A percentile compares a stretch with the other conserved stretches of the same genome.
Evolutionary conservation across 352 stramenopile genomes (phyloP).

Genomic region (Globisporangium polare): DNA sequence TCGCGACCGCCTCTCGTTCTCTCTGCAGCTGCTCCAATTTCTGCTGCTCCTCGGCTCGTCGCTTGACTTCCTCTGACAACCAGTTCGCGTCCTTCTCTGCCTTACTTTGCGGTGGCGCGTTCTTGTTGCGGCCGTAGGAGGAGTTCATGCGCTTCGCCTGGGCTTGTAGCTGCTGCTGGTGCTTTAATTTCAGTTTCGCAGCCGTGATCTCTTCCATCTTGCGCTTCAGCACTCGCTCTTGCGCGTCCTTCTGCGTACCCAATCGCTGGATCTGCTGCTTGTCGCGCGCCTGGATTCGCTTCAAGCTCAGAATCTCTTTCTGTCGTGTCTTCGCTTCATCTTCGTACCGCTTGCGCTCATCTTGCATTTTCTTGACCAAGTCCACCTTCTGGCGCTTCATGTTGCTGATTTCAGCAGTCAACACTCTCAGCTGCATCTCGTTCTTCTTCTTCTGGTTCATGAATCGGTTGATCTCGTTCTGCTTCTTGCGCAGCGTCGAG

Average conservation of each 20-base stretch:
- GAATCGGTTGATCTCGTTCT: constrained; percentile 80
- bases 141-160: constrained; percentile 69
- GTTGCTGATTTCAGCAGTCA: constrained; percentile 77
- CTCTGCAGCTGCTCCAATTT: constrained; percentile 83
- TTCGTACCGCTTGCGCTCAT: constrained; percentile 81
- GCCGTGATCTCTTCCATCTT: constrained; percentile 86
- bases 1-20: constrained; percentile 66
- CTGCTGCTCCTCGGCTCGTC: constrained; percentile 73
- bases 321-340: constrained; percentile 74
- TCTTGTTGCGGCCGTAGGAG: constrained; percentile 50
- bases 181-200: constrained; percentile 76
- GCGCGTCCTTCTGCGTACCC: constrained; percentile 77
- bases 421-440: constrained; percentile 76
- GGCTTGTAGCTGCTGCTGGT: constrained; percentile 73
- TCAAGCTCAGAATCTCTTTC: constrained; percentile 76
- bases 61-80: constrained; percentile 83
- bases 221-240: constrained; percentile 83
- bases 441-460: constrained; percentile 86
- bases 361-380: constrained; percentile 84
- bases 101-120: constrained; percentile 19
- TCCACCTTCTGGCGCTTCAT: constrained; percentile 91
- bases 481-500: constrained; percentile 67
- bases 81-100: constrained; percentile 65
- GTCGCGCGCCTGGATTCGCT: constrained; percentile 76
- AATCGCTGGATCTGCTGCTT: constrained; percentile 82